Conservation (phyloP, 352 stramenopile genomes). For the Phytophthora cajani region DNA sequence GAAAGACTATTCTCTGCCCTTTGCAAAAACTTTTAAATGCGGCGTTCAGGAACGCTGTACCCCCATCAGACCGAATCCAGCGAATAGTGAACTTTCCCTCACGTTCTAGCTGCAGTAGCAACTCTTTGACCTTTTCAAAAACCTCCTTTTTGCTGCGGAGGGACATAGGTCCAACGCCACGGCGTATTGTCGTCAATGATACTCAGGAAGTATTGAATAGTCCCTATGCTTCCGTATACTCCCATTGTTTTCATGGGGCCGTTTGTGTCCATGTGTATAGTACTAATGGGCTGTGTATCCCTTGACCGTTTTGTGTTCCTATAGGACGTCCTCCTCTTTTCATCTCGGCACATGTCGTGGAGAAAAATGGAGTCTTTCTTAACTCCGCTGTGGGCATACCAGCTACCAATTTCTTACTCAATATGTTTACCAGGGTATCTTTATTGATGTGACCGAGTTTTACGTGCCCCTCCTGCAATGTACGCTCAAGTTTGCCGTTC, state of each 20-base stretch:
- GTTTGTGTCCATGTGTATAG: slow-evolving; percentile 25
- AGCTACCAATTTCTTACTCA: slow-evolving; percentile 5
- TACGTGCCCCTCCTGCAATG: neutral
- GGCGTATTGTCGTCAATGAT: too few relatives aligned
- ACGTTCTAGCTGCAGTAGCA: too few relatives aligned
- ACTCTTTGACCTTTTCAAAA: too few relatives aligned
- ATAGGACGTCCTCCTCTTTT: slow-evolving; percentile 22
- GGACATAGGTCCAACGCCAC: too few relatives aligned
- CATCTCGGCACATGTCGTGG: slow-evolving; percentile 20
- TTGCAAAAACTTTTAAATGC: too few relatives aligned
- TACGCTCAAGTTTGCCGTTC: neutral
- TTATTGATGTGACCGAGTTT: slow-evolving; percentile 16
- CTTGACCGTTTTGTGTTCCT: slow-evolving; percentile 10
- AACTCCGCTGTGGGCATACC: slow-evolving; percentile 3
- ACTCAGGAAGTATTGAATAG: too few relatives aligned
- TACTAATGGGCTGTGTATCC: slow-evolving; percentile 16
- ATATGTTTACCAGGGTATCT: slow-evolving; percentile 3
- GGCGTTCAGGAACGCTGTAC: too few relatives aligned
- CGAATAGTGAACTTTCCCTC: too few relatives aligned
- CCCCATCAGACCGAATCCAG: too few relatives aligned
- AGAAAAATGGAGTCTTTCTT: slow-evolving; percentile 10
- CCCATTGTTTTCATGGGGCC: slow-evolving; percentile 18
- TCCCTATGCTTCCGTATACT: neutral
- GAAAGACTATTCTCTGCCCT: too few relatives aligned
- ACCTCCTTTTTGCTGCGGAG: too few relatives aligned